Base-by-base conservation (phyloP, 1,284 basidiomycete genomes). In the Moesziomyces aphidis region DNA sequence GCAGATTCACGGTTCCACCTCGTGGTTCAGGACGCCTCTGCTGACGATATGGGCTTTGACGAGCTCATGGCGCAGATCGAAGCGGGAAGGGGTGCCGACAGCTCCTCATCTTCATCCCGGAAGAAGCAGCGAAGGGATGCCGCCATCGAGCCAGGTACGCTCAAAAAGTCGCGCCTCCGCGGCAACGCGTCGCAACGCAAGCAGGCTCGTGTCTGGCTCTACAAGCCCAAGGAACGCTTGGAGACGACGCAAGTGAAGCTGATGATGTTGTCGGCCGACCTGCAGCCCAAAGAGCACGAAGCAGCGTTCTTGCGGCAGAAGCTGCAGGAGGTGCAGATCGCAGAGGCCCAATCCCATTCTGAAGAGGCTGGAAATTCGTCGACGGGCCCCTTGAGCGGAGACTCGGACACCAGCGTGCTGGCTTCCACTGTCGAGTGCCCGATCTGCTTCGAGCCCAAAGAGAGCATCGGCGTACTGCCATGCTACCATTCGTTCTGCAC, bases 311-410 rank as follows among this genome's bases (percentile, higher is more conserved):
- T 77, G 48, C 51, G 65, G 15, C 55, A 59, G 48, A 60, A 73
- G 44, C 51, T 66, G 24, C 22, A 57, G 28, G 67, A 75, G 31
- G 55, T 57, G n/a, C 45, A 53, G 10, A 31, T 24, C 17, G 28
- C 22, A 28, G 87, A 96, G 95, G 23, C 96, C 95, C 85, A 90
- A 93, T 13, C 89, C 90, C 86, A 92, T 94, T 78, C 97, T 88
- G 68, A 89, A 90, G 73, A 90, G 89, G 82, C 97, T 90, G 73
- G 89, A 90, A 60, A 91, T 86, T 23, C 93, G 93, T 55, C 93
- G 90, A 55, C 94, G 23, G 23, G 23, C 94, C 3, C 96, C 95
- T 76, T 92, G 90, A 83, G 92, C 88, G 55, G 94, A 93, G 63
- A 24, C 26, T 17, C 48, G 11, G 44, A 31, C 9, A 7, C 50